Conservation (phyloP, 805 yeast species). For the Schizosaccharomyces lindneri region DNA sequence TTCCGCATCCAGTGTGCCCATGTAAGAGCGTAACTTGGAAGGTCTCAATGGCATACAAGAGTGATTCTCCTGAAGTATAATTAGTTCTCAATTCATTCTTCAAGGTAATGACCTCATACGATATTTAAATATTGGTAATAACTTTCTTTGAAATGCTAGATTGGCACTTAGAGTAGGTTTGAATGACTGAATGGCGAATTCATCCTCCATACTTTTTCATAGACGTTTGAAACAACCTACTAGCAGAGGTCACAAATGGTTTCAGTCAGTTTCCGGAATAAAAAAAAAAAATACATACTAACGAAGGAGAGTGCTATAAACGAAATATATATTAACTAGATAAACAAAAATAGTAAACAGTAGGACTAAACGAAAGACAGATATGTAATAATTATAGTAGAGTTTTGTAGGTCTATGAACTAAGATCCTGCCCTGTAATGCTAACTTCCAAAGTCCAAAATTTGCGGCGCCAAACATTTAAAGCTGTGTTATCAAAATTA, state of each 20-base stretch:
- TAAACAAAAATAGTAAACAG: neutral
- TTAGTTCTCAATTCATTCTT: neutral
- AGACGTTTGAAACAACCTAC: neutral
- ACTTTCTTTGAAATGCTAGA: neutral
- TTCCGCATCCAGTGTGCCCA: conserved; percentile 11
- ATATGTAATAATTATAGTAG: too few species aligned
- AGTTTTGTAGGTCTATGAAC: too few species aligned
- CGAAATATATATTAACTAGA: neutral
- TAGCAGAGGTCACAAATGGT: too few species aligned
- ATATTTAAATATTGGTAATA: neutral
- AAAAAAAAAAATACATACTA: neutral
- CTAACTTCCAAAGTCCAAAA: neutral
- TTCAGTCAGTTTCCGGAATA: too few species aligned
- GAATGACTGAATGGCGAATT: neutral
- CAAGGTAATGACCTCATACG: neutral
- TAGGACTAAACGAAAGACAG: too few species aligned
- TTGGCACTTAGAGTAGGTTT: neutral
- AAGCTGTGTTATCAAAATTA: neutral
- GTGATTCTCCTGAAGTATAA: conserved; percentile 4
- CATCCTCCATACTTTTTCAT: neutral
- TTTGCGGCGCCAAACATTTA: neutral
- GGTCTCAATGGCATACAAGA: conserved; percentile 7
- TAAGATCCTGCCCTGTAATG: neutral
- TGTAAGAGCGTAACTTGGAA: conserved; percentile 6
- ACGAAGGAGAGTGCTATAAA: neutral